Conservation (phyloP, 1,139 yeast species). For the Candida albicans region DNA sequence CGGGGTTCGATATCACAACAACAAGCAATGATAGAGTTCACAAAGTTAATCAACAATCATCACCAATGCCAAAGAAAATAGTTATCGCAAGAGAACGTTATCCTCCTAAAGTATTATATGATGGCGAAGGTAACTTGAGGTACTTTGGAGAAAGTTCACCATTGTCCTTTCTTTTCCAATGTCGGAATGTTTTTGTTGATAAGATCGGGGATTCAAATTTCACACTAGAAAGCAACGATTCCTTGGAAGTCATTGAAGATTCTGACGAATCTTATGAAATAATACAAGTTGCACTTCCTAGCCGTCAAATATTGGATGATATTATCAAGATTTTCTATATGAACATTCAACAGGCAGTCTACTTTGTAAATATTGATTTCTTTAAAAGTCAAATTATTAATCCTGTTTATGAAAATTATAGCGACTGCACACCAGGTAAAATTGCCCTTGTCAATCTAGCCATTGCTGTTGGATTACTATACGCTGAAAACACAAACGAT, state of each 20-base stretch:
- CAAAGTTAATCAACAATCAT: slow-evolving; percentile 12
- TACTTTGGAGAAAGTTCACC: slow-evolving; percentile 29
- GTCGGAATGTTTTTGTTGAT: slow-evolving; percentile 21
- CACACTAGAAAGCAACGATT: slow-evolving; percentile 8
- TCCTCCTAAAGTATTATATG: slow-evolving; percentile 11
- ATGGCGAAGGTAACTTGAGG: slow-evolving; percentile 19
- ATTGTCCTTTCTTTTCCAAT: slow-evolving; percentile 23
- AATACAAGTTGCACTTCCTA: slow-evolving; percentile 14
- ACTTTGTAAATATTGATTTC: slow-evolving; percentile 12
- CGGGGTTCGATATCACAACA: too few relatives aligned
- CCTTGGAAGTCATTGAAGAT: slow-evolving; percentile 13
- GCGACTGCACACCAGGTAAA: slow-evolving; percentile 12
- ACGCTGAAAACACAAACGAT: slow-evolving; percentile 13
- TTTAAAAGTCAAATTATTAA: slow-evolving; percentile 10
- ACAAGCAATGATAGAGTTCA: not conserved
- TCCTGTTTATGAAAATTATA: slow-evolving; percentile 12
- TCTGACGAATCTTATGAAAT: slow-evolving; percentile 13
- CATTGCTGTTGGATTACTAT: slow-evolving; percentile 15
- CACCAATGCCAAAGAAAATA: not conserved
- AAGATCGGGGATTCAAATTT: slow-evolving; percentile 14
- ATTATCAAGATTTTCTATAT: slow-evolving; percentile 10
- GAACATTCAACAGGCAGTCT: slow-evolving; percentile 13
- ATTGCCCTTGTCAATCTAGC: slow-evolving; percentile 14
- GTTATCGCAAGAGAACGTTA: slow-evolving; percentile 4
- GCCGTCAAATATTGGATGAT: slow-evolving; percentile 5